Percentiles rank a stretch among this genome's conserved stretches.
phyloP scores from a whole-genome alignment of 805 yeast species.

The Wickerhamiella domercqiae region DNA sequence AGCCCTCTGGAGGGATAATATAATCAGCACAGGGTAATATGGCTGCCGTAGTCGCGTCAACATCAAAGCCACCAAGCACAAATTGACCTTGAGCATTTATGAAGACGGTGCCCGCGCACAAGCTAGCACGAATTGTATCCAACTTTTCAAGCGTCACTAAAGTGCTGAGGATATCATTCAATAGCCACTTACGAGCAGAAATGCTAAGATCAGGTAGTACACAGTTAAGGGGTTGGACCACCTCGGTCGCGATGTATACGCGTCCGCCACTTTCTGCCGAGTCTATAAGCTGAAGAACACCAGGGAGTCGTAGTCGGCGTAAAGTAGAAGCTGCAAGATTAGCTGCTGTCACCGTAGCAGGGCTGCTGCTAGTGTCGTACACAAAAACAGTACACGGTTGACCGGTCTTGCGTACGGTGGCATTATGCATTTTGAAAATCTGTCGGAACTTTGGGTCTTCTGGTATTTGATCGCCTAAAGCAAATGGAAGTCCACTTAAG shows the following conservation, averaged over 20 bases:
- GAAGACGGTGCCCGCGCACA: conserved; percentile 32
- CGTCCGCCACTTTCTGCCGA: conserved; percentile 44
- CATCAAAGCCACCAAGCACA: conserved; percentile 36
- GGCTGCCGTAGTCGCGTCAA: conserved; percentile 15
- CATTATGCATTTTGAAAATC: conserved; percentile 53
- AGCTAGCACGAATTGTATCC: conserved; percentile 13
- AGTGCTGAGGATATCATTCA: conserved; percentile 39
- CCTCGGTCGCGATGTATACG: conserved; percentile 53
- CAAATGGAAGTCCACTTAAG: conserved; percentile 22
- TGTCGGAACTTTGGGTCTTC: conserved; percentile 24
- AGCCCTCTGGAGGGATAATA: conserved; percentile 22
- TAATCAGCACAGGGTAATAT: conserved; percentile 18
- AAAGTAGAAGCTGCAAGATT: conserved; percentile 32
- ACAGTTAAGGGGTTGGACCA: conserved; percentile 37
- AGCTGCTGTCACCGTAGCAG: conserved; percentile 21
- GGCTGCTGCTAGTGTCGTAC: conserved; percentile 31
- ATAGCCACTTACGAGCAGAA: conserved; percentile 36
- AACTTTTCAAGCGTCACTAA: conserved; percentile 41
- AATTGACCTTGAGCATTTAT: conserved; percentile 64
- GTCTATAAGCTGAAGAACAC: conserved; percentile 47
- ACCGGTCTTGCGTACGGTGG: conserved; percentile 32
- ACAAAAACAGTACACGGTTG: conserved; percentile 49
- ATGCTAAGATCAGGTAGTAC: conserved; percentile 23
- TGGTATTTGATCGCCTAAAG: conserved; percentile 19
- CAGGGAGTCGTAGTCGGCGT: conserved; percentile 42